Evolutionary conservation across 208 protist species (phyloP), one percentile per base, ranked within the genome.

Genomic region (Borovskyia barvae): DNA sequence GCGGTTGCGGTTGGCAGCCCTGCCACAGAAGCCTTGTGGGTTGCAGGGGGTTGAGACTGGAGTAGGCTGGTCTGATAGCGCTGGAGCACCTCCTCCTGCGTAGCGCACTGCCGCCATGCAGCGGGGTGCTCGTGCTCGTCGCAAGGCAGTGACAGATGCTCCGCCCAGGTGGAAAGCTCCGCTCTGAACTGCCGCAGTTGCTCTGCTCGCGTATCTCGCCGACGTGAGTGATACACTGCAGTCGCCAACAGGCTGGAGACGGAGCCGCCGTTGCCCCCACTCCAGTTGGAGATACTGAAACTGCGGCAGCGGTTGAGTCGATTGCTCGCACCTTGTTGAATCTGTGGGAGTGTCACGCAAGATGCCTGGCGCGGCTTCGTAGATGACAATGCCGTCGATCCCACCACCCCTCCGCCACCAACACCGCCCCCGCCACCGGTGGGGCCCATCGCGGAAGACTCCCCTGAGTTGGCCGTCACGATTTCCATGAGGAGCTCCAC

Each of bases 91-190:
- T 62, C 45, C 7, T 54, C 45, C 64, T 85, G 79, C 29, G 51
- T 37, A 3, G 60, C 66, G 48, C 79, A 81, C 22, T 60, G 39
- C 33, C 79, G 65, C 66, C 72, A 81, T 32, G 55, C 59, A 9
- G 37, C 39, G 20, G 56, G 51, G 41, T 65, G 46, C 42, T 67
- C 61, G 28, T 53, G 63, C 25, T 48, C 51, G 39, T 77, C 65
- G 47, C 73, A 81, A 12, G 15, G 25, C 40, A 77, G 75, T 20
- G 48, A n/a, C 9, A 86, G 61, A 24, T 70, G 66, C 19, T 54
- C 42, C 25, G 67, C 53, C 79, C 79, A 86, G 17, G 28, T 35
- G 40, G 64, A 20, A 46, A 86, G 60, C 63, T 86, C 79, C 28
- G 28, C 72, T n/a, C 68, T 66, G 29, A 41, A 76, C 20, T 24